Evolutionary conservation across 1,284 basidiomycete species (phyloP).

Genomic region (Ceratobasidium theobromae): DNA sequence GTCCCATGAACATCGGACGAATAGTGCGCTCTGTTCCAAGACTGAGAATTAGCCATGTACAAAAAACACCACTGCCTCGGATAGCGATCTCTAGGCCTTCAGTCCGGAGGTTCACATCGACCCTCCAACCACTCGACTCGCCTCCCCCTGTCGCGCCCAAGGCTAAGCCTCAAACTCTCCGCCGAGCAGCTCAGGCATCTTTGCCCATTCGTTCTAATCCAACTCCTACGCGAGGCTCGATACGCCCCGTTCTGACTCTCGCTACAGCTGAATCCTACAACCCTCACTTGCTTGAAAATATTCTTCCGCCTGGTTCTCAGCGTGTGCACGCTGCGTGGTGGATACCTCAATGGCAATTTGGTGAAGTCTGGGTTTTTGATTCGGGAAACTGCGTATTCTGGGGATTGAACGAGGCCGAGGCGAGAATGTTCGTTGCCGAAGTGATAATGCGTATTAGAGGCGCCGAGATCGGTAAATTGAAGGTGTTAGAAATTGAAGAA

Average conservation of each 20-base stretch:
- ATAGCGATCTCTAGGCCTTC: neutral
- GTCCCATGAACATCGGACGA: slow-evolving; percentile 13
- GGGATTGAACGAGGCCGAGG: slow-evolving; percentile 82
- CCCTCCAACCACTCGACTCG: neutral
- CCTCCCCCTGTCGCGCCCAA: slow-evolving; percentile 30
- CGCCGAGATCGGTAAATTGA: slow-evolving; percentile 63
- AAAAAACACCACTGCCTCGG: neutral
- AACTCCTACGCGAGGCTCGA: slow-evolving; percentile 72
- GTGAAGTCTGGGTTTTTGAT: slow-evolving; percentile 85
- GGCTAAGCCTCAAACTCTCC: slow-evolving; percentile 64
- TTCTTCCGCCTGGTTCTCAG: slow-evolving; percentile 56
- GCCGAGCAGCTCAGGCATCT: slow-evolving; percentile 69
- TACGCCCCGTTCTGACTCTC: slow-evolving; percentile 71
- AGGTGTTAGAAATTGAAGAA: slow-evolving; percentile 81
- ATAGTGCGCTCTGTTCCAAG: neutral
- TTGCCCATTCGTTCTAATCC: slow-evolving; percentile 75
- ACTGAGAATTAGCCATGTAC: neutral
- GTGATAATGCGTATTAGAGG: slow-evolving; percentile 55
- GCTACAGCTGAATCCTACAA: slow-evolving; percentile 75
- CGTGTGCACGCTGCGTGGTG: slow-evolving; percentile 73
- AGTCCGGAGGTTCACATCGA: neutral
- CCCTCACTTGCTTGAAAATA: slow-evolving; percentile 56
- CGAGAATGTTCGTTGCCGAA: slow-evolving; percentile 63
- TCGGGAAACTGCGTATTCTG: slow-evolving; percentile 87
- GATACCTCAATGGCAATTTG: slow-evolving; percentile 62